phyloP scores from a whole-genome alignment of 441 rosid species.

The Croton setiger region DNA sequence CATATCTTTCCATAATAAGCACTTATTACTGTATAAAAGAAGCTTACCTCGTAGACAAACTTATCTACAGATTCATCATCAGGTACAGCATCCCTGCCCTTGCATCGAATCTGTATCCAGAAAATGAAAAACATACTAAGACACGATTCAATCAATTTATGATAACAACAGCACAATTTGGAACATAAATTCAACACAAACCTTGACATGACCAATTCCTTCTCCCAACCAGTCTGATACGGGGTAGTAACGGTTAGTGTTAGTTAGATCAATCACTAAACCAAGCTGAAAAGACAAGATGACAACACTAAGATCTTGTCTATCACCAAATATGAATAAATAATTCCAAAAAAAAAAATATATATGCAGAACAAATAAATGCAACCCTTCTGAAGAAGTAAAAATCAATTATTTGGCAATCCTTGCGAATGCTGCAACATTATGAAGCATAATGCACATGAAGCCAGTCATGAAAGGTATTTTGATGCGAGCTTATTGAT shows the following conservation, averaged over 20 bases:
- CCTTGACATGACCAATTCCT: constrained; percentile 83
- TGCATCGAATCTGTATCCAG: constrained; percentile 60
- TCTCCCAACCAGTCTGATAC: constrained; percentile 63
- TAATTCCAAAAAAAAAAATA: background rate
- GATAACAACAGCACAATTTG: background rate
- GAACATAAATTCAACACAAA: constrained; percentile 13
- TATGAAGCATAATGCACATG: background rate
- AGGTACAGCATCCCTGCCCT: constrained; percentile 81
- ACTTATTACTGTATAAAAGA: background rate
- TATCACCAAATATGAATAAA: background rate
- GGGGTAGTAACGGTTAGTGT: constrained; percentile 73
- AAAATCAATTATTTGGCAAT: background rate
- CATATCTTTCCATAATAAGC: background rate
- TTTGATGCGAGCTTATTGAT: background rate
- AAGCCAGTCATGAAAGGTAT: background rate
- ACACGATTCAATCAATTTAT: background rate
- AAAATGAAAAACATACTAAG: constrained; percentile 18
- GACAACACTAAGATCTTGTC: background rate
- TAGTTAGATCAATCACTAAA: constrained; percentile 87
- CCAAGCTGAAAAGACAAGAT: constrained; percentile 52
- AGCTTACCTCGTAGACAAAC: constrained; percentile 72
- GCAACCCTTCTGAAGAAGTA: background rate
- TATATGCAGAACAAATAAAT: background rate
- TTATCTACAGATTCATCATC: constrained; percentile 67
- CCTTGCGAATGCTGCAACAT: background rate